These are phyloP conservation scores for Beauveria sp. DNA, from an alignment of 2,329 filamentous ascomycete genomes.

Conservation along the genomic window DNA sequence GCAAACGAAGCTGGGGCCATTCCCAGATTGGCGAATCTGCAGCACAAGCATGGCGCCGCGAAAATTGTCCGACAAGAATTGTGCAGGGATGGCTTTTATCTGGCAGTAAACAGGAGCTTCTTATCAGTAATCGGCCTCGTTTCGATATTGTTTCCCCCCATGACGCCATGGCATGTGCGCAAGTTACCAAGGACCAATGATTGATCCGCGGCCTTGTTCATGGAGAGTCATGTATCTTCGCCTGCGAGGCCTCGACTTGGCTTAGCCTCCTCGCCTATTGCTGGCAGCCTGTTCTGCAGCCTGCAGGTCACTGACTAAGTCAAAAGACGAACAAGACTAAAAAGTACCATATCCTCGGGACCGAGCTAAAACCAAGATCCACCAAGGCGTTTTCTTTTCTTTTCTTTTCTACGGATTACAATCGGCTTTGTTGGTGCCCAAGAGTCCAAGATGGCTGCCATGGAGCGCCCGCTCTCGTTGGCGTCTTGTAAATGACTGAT, in stretches of 20 bases:
- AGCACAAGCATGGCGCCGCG: not conserved
- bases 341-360: conserved; percentile 1
- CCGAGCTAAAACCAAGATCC: not conserved
- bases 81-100: not conserved
- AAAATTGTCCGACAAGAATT: not conserved
- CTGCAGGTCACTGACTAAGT: too few species aligned
- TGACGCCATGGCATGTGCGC: not conserved
- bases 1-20: not conserved
- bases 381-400: not conserved
- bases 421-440: not conserved
- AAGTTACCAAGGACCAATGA: not conserved
- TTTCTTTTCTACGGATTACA: not conserved
- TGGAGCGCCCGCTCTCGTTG: not conserved
- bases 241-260: conserved; percentile 4
- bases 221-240: not conserved
- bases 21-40: conserved; percentile 3
- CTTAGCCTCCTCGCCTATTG: not conserved
- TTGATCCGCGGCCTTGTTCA: not conserved
- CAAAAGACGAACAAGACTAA: not conserved
- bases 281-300: not conserved
- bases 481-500: not conserved
- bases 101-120: too few species aligned
- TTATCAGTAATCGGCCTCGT: too few species aligned
- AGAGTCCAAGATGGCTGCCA: not conserved
- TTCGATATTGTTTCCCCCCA: not conserved